A percentile compares a stretch with the other conserved stretches of the same genome.
phyloP scores from a whole-genome alignment of 208 protist genomes.

The Acanthamoeba triangularis region DNA sequence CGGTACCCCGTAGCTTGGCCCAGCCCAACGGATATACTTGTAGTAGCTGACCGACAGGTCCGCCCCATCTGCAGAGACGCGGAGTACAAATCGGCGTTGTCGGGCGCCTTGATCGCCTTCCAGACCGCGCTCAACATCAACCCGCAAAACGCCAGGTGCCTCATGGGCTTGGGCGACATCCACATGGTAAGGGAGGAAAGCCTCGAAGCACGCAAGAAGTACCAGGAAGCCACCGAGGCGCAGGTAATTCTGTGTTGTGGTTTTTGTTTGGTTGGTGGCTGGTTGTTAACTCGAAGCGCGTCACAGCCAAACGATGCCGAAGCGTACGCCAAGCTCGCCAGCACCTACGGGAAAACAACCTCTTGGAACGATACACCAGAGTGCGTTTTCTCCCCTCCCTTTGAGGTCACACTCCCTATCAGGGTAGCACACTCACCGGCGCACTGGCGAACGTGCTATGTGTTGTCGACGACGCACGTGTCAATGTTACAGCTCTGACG shows the following conservation, averaged over 20 bases:
- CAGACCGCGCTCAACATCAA: conserved; percentile 37
- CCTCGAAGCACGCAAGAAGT: background rate
- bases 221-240: background rate
- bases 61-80: background rate
- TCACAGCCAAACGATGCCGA: background rate
- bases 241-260: background rate
- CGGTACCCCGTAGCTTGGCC: background rate
- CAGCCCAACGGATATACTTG: background rate
- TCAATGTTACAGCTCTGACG: background rate
- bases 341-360: background rate
- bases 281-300: background rate
- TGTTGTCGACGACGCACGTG: background rate
- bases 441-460: background rate
- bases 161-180: conserved; percentile 27
- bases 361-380: background rate
- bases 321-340: background rate
- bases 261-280: background rate
- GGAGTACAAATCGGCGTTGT: background rate
- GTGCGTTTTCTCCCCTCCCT: background rate
- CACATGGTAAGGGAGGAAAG: background rate
- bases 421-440: background rate
- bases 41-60: background rate
- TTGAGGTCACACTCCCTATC: too few species aligned
- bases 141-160: background rate
- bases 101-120: conserved; percentile 37